Evolutionary conservation across 2,329 filamentous ascomycete species (phyloP).

Genomic region (Colletotrichum chrysophilum): DNA sequence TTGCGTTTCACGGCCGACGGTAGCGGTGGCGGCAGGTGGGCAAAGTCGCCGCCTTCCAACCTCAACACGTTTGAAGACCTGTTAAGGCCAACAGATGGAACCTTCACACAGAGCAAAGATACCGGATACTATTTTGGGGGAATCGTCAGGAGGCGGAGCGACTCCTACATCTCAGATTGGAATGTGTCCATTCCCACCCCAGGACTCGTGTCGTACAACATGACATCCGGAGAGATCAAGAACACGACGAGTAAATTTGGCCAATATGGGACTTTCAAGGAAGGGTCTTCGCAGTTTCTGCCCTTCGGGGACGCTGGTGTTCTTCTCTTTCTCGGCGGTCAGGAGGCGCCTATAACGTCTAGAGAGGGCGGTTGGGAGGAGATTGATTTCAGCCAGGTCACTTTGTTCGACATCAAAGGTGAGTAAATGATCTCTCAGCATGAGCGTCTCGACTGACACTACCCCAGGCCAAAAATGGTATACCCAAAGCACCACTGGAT

Average conservation of each 20-base stretch:
- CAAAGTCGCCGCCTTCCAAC: conserved; percentile 23
- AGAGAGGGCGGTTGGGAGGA: neutral
- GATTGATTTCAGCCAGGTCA: conserved; percentile 31
- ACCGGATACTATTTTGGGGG: conserved; percentile 38
- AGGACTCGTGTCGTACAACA: conserved; percentile 36
- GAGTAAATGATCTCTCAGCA: neutral
- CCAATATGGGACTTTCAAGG: conserved; percentile 27
- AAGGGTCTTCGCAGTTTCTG: conserved; percentile 33
- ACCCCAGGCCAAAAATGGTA: neutral
- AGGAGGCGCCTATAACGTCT: conserved; percentile 19
- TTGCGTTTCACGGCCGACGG: conserved; percentile 37
- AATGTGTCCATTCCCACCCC: conserved; percentile 18
- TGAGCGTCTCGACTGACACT: too few species aligned
- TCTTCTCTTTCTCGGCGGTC: conserved; percentile 36
- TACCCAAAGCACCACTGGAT: fast-evolving
- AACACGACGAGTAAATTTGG: conserved; percentile 30
- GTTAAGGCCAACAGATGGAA: conserved; percentile 31
- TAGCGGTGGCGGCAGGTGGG: conserved; percentile 37
- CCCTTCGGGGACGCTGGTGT: conserved; percentile 38
- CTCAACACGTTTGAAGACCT: conserved; percentile 29
- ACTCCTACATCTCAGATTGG: conserved; percentile 6
- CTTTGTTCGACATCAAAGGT: neutral
- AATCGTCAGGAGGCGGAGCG: conserved; percentile 28
- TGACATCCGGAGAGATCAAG: conserved; percentile 31
- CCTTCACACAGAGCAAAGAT: conserved; percentile 28